A percentile compares a stretch with the other conserved stretches of the same genome.
phyloP scores from a whole-genome alignment of 2,329 filamentous ascomycete genomes.

The Trichoderma oligosporum region DNA sequence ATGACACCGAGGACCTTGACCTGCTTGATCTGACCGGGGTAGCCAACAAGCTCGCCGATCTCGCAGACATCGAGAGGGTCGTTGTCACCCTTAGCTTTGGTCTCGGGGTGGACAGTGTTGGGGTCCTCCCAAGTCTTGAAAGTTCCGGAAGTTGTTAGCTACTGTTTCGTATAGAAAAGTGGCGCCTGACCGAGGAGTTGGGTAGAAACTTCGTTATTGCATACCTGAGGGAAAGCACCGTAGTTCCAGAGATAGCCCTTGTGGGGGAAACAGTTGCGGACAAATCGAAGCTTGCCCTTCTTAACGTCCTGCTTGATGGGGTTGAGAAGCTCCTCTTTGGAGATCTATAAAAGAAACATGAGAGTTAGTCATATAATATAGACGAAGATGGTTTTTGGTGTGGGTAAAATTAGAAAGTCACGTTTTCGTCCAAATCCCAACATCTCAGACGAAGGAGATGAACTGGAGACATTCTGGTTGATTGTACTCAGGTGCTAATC shows the following conservation, averaged over 20 bases:
- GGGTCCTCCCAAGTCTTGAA: conserved; percentile 97
- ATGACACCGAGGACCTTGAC: conserved; percentile 99
- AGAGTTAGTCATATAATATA: neutral
- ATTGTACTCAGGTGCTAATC: neutral
- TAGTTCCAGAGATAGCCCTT: conserved; percentile 99
- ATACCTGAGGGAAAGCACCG: conserved; percentile 95
- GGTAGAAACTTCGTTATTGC: conserved; percentile 26
- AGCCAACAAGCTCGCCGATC: conserved; percentile 96
- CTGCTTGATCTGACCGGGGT: conserved; percentile 96
- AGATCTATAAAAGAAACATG: conserved; percentile 64
- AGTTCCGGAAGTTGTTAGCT: conserved; percentile 5
- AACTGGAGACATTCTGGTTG: neutral
- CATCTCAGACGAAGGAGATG: neutral
- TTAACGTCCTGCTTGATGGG: conserved; percentile 99
- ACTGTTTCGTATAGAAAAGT: neutral
- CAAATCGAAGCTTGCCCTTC: conserved; percentile 99
- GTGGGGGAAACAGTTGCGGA: conserved; percentile 99
- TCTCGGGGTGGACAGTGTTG: conserved; percentile 92
- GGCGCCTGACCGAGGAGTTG: conserved; percentile 19
- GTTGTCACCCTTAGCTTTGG: conserved; percentile 99
- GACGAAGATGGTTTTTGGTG: neutral
- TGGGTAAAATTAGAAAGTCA: neutral
- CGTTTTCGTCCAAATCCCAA: neutral
- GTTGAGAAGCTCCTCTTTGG: conserved; percentile 97
- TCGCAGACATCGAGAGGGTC: conserved; percentile 99